These are phyloP conservation scores for Pichia kudriavzevii DNA, from an alignment of 1,139 yeast genomes.

Conservation along the genomic window DNA sequence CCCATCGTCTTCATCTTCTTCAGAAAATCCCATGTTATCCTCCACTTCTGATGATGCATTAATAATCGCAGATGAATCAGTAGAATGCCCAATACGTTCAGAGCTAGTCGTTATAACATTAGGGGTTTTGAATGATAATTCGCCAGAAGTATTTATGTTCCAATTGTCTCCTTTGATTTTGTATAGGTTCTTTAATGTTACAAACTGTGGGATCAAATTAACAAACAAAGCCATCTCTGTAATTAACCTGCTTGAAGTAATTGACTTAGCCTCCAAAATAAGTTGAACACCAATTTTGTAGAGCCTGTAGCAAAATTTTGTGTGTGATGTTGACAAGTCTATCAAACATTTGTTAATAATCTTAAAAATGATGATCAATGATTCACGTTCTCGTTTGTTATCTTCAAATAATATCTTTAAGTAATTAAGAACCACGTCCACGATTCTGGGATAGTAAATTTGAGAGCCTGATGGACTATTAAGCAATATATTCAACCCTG, in stretches of 20 bases:
- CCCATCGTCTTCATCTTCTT: constrained; percentile 1
- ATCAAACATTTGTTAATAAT: constrained; percentile 36
- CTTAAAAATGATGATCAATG: constrained; percentile 26
- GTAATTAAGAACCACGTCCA: constrained; percentile 24
- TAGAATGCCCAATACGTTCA: constrained; percentile 1
- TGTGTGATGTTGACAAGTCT: constrained; percentile 31
- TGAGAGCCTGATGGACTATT: constrained; percentile 9
- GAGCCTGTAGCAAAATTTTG: constrained; percentile 29
- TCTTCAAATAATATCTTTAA: constrained; percentile 15
- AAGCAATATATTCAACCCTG: constrained; percentile 25
- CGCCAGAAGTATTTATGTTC: constrained; percentile 15
- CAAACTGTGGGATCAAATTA: constrained; percentile 28
- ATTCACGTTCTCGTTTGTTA: constrained; percentile 21
- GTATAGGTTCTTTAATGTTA: constrained; percentile 22
- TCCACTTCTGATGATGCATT: constrained; percentile 12
- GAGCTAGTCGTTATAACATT: constrained; percentile 1
- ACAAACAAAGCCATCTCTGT: constrained; percentile 33
- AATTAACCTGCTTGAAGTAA: constrained; percentile 32
- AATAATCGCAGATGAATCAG: not conserved
- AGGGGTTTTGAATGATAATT: constrained; percentile 3
- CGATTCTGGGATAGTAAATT: constrained; percentile 24
- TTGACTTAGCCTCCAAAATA: constrained; percentile 27
- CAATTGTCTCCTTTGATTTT: constrained; percentile 23
- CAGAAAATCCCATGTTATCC: constrained; percentile 9
- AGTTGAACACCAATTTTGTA: constrained; percentile 31